Conservation (phyloP, 2,329 filamentous ascomycete genomes). For the Mollisiaceae sp. region DNA sequence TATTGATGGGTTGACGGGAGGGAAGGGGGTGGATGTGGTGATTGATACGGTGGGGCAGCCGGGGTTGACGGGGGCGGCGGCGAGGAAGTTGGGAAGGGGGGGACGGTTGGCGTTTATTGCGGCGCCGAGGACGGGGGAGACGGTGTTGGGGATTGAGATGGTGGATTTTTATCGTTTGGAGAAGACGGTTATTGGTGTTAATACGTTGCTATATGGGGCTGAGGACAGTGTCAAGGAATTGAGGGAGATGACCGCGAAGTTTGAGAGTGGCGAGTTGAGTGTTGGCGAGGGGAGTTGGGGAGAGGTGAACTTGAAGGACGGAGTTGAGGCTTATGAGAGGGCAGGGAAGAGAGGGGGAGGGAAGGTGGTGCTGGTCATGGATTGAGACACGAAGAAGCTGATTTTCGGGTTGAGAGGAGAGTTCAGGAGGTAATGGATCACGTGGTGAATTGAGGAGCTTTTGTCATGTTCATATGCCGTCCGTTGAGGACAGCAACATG, state of each 20-base stretch:
- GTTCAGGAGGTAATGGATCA: neutral
- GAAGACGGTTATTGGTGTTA: constrained; percentile 32
- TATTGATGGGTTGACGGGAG: constrained; percentile 30
- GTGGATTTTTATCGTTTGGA: constrained; percentile 36
- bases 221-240: constrained; percentile 32
- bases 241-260: constrained; percentile 54
- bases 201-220: constrained; percentile 32
- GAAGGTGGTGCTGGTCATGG: constrained; percentile 36
- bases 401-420: neutral
- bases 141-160: constrained; percentile 35
- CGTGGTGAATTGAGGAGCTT: neutral
- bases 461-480: neutral
- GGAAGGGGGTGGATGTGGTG: constrained; percentile 35
- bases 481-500: neutral
- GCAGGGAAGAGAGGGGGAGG: constrained; percentile 26
- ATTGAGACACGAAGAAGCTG: constrained; percentile 1
- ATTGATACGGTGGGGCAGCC: constrained; percentile 38
- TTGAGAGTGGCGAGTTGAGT: constrained; percentile 28
- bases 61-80: constrained; percentile 28
- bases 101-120: constrained; percentile 37
- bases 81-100: constrained; percentile 29
- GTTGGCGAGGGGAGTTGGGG: constrained; percentile 18
- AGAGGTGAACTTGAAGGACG: constrained; percentile 18
- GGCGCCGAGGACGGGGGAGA: constrained; percentile 30
- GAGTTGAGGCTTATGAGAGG: constrained; percentile 34